phyloP scores from a whole-genome alignment of 2,329 filamentous ascomycete species.

The Xylaria hypoxylon region DNA sequence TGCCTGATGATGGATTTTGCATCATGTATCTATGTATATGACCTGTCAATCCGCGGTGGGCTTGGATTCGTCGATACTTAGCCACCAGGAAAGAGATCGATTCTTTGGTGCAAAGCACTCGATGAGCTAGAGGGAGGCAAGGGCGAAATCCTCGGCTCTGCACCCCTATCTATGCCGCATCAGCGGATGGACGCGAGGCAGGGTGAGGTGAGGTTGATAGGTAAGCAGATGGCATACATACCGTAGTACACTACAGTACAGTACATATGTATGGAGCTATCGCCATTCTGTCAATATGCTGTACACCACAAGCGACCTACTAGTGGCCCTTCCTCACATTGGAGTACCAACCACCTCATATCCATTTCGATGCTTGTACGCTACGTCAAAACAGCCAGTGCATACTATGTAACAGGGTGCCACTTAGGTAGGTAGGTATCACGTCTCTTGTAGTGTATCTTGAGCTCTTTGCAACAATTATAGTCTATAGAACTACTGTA shows the following conservation, averaged over 20 bases:
- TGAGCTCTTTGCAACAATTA: constrained; percentile 17
- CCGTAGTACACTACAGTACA: constrained; percentile 9
- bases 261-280: constrained; percentile 26
- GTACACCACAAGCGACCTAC: constrained; percentile 21
- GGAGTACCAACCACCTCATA: constrained; percentile 17
- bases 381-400: constrained; percentile 29
- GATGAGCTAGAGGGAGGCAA: constrained; percentile 21
- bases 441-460: constrained; percentile 22
- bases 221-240: constrained; percentile 27
- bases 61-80: constrained; percentile 5
- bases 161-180: constrained; percentile 26
- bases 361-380: constrained; percentile 23
- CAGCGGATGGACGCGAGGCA: constrained; percentile 22
- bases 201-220: constrained; percentile 13
- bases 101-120: constrained; percentile 19
- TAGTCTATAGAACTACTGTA: constrained; percentile 23
- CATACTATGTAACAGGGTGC: constrained; percentile 21
- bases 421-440: no score
- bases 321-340: neutral
- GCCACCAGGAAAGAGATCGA: constrained; percentile 1
- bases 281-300: constrained; percentile 23
- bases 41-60: neutral
- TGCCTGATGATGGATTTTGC: constrained; percentile 13
- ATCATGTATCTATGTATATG: constrained; percentile 20
- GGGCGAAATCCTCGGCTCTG: constrained; percentile 22